These are phyloP conservation scores for Cicer yamashitae DNA, from an alignment of 306 rosid species.

Conservation along the genomic window DNA sequence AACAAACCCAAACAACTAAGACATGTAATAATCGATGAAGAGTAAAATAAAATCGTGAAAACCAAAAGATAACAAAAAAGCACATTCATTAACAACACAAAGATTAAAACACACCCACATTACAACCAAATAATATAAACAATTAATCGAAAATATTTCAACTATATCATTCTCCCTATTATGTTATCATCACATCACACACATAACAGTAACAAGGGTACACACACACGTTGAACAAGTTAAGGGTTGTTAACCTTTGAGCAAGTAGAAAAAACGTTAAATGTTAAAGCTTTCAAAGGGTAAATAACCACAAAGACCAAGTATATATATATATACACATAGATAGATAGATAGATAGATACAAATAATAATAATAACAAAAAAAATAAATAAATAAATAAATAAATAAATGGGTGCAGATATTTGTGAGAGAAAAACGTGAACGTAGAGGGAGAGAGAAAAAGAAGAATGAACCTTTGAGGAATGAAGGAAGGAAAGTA, in stretches of 20 bases:
- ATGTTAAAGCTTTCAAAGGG: slow-evolving; percentile 35
- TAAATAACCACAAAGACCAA: slow-evolving; percentile 41
- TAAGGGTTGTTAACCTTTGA: slow-evolving; percentile 50
- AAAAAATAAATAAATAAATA: slow-evolving; percentile 50
- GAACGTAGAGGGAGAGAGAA: background rate
- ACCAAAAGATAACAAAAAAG: slow-evolving; percentile 42
- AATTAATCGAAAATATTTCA: slow-evolving; percentile 34
- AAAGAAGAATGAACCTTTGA: slow-evolving; percentile 51
- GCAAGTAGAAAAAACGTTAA: slow-evolving; percentile 42
- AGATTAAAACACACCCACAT: slow-evolving; percentile 39
- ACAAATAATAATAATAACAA: background rate
- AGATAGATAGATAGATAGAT: no score
- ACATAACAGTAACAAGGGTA: slow-evolving; percentile 25
- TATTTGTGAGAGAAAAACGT: slow-evolving; percentile 43
- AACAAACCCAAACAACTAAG: background rate
- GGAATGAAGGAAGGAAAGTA: slow-evolving; percentile 23
- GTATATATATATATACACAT: background rate
- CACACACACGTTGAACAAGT: slow-evolving; percentile 13
- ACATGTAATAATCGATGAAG: slow-evolving; percentile 36
- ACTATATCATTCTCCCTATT: slow-evolving; percentile 33
- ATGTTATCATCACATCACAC: slow-evolving; percentile 26
- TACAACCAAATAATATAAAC: slow-evolving; percentile 31
- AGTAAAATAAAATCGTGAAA: slow-evolving; percentile 14
- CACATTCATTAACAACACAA: slow-evolving; percentile 37
- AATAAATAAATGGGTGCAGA: slow-evolving; percentile 41